Evolutionary conservation across 192 early-diverging fungal genomes (phyloP), one percentile per base, ranked within the genome.

Genomic region (Entomortierella chlamydospora): DNA sequence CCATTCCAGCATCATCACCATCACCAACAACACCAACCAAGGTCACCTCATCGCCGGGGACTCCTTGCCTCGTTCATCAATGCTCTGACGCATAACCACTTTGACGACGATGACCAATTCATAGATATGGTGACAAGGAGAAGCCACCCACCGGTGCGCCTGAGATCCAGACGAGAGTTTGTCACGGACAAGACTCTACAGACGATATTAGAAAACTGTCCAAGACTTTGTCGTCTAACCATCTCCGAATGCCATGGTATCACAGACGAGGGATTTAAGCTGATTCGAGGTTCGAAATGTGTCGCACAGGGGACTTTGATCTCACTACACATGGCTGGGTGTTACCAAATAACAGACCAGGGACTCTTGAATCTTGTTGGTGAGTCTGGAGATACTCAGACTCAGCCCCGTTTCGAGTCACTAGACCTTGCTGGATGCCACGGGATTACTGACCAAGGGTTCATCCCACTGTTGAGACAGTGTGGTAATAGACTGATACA

Each of bases 361-460:
- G 81, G 77, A 13, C 64, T 85, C 10, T 42, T 61, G 28, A 63
- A 39, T 41, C 68, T 85, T 12, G 50, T 66, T 29, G 50, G 55
- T 2, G 30, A 45, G 17, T 7, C 52, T 37, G 31, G n/a, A n/a
- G n/a, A 41, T 43, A 33, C 20, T 25, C n/a, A 37, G 23, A 11
- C 23, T 30, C 31, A 58, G 13, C 30, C 8, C 13, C 6, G 60
- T 0, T 64, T 85, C 12, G 64, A 72, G 39, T 72, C 77, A 3
- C 58, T 87, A 17, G 74, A 83, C 52, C 33, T 87, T 11, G 63
- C 70, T 39, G 73, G 83, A 18, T 87, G 85, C 52, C 61, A 47
- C 28, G 58, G 78, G 22, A 69, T 87, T 47, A 73, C 83, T 0
- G 82, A 87, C 53, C 8, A 33, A 10, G 82, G 85, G 0, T 47